These are phyloP conservation scores for Stropharia rugosoannulata DNA, from an alignment of 768 basidiomycete genomes.

Conservation along the genomic window DNA sequence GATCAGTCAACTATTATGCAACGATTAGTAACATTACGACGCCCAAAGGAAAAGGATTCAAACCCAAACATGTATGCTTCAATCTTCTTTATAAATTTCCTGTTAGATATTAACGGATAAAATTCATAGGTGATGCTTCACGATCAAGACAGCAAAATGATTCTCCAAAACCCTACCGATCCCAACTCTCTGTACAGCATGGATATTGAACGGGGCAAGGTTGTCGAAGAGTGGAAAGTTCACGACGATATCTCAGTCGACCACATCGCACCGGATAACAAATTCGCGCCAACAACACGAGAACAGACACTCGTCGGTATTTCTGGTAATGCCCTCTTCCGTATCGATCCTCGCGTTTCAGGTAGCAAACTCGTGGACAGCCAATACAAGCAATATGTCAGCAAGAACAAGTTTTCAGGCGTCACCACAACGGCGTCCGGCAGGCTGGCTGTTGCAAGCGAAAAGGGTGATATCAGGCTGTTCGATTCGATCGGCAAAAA, in stretches of 20 bases:
- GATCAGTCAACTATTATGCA: slow-evolving; percentile 77
- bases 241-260: slow-evolving; percentile 84
- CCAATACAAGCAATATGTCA: slow-evolving; percentile 93
- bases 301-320: slow-evolving; percentile 93
- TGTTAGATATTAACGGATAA: slow-evolving; percentile 6
- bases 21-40: slow-evolving; percentile 84
- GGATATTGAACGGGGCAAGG: slow-evolving; percentile 93
- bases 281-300: slow-evolving; percentile 90
- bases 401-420: slow-evolving; percentile 94
- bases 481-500: slow-evolving; percentile 98
- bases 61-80: slow-evolving; percentile 73
- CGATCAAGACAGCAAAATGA: slow-evolving; percentile 94
- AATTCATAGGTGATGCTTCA: slow-evolving; percentile 85
- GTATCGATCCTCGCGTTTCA: slow-evolving; percentile 92
- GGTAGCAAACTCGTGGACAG: slow-evolving; percentile 93
- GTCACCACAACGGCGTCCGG: slow-evolving; percentile 86
- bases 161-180: slow-evolving; percentile 82
- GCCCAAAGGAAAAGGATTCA: slow-evolving; percentile 79
- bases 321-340: slow-evolving; percentile 95
- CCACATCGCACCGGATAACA: slow-evolving; percentile 89
- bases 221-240: slow-evolving; percentile 99
- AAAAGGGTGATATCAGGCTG: slow-evolving; percentile 94
- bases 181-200: slow-evolving; percentile 84
- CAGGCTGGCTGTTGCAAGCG: slow-evolving; percentile 89
- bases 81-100: not conserved